Evolutionary conservation across 176 grass and related monocot species (phyloP), one percentile per base, ranked within the genome.

Genomic region (Oryza longistaminata): DNA sequence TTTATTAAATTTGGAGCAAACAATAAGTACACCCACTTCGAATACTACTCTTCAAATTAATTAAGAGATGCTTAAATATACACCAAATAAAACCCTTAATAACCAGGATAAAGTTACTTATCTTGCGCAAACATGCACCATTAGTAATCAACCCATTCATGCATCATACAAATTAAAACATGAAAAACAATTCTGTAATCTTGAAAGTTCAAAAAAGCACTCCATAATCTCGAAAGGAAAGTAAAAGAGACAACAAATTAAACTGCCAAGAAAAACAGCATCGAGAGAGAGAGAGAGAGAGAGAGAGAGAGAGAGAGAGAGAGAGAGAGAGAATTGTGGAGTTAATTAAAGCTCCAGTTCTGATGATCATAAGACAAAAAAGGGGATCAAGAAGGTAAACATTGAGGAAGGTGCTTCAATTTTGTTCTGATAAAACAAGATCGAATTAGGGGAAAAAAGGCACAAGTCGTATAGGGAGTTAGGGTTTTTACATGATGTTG

Each of bases 401-500:
- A 64, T 50, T 45, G 43, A 44, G 17, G 29, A 49, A 24, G 15
- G 68, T 71, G 50, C 14, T 80, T 80, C 5, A 24, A 3, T 53
- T 37, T 58, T 5, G 39, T 40, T 43, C 42, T 6, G 45, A 66
- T 9, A 50, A 66, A 29, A 3, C 9, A 74, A 74, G n/a, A 7
- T 40, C 39, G 37, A 77, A 12, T n/a, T 42, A 14, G 3, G n/a
- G 2, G 1, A 62, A 74, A n/a, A 19, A 55, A 29, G 4, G 3
- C 4, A 31, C 12, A 65, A 50, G 1, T 11, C 43, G 11, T 25
- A 27, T 16, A 76, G 26, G 26, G 68, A 67, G 44, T 82, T 90
- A 83, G 88, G 88, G 84, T 90, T 87, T 90, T 87, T 90, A 90
- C 84, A 87, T 87, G 84, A 48, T 87, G 37, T 17, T 87, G 37